A percentile compares a stretch with the other conserved stretches of the same genome.
phyloP scores from a whole-genome alignment of 805 yeast genomes.

The Geotrichum ghanense region DNA sequence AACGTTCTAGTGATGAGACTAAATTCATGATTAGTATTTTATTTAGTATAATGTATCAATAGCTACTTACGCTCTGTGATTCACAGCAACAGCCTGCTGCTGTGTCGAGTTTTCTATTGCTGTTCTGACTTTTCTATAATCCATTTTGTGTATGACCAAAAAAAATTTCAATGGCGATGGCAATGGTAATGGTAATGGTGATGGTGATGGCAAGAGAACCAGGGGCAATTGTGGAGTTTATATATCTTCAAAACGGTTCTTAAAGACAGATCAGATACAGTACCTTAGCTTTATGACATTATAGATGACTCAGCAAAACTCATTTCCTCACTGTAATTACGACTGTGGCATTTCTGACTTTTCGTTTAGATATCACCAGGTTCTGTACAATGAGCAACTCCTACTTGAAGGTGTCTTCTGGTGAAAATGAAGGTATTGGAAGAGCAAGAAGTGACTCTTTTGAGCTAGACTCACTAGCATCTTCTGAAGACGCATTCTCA shows the following conservation, averaged over 20 bases:
- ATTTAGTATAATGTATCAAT: background rate
- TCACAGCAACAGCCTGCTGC: constrained; percentile 27
- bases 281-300: too few species aligned
- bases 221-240: too few species aligned
- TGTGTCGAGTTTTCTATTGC: constrained; percentile 8
- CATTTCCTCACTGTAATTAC: too few species aligned
- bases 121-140: constrained; percentile 14
- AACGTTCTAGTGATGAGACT: constrained; percentile 30
- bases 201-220: too few species aligned
- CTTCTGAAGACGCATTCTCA: constrained; percentile 14
- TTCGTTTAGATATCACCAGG: background rate
- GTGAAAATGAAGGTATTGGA: background rate
- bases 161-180: background rate
- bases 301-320: too few species aligned
- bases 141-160: too few species aligned
- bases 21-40: background rate
- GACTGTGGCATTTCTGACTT: too few species aligned
- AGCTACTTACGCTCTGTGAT: constrained; percentile 27
- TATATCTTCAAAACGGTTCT: too few species aligned
- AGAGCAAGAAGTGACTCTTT: constrained; percentile 18
- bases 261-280: too few species aligned
- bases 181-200: too few species aligned
- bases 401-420: background rate
- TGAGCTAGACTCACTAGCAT: constrained; percentile 25
- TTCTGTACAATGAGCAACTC: background rate